A percentile compares a stretch with the other conserved stretches of the same genome.
Evolutionary conservation across 2,329 filamentous ascomycete species (phyloP).

Genomic region (Alternaria tenuissima): DNA sequence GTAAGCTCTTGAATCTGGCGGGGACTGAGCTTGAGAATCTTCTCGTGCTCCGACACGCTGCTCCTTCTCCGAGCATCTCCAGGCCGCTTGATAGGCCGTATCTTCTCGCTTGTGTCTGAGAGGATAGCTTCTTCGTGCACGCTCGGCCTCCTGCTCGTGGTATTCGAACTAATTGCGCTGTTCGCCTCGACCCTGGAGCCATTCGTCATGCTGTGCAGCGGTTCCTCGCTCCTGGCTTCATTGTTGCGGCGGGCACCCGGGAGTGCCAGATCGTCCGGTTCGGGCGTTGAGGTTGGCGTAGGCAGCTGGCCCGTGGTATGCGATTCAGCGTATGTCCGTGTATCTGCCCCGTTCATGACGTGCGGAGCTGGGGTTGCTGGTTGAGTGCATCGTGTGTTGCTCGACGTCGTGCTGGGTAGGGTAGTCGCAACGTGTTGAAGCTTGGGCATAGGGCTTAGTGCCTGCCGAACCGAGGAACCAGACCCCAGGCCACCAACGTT

Average conservation of each 20-base stretch:
- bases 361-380: conserved; percentile 15
- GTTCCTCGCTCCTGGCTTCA: conserved; percentile 15
- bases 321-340: conserved; percentile 27
- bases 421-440: conserved; percentile 13
- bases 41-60: conserved; percentile 50
- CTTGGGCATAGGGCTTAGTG: conserved; percentile 14
- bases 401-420: background rate
- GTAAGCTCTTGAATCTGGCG: conserved; percentile 64
- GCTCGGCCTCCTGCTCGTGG: conserved; percentile 30
- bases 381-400: conserved; percentile 26
- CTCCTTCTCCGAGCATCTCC: conserved; percentile 47
- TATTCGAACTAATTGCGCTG: conserved; percentile 1
- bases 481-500: background rate
- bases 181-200: conserved; percentile 1
- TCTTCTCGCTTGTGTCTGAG: conserved; percentile 45
- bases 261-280: conserved; percentile 34
- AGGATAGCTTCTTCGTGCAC: conserved; percentile 43
- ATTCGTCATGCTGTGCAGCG: conserved; percentile 23
- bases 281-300: conserved; percentile 38
- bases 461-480: conserved; percentile 6
- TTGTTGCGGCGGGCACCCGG: conserved; percentile 17
- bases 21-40: conserved; percentile 62
- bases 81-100: conserved; percentile 44
- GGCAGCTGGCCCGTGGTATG: conserved; percentile 37
- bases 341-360: conserved; percentile 44